Conservation (phyloP, 352 stramenopile species). For the Aphanomyces stellatus region DNA sequence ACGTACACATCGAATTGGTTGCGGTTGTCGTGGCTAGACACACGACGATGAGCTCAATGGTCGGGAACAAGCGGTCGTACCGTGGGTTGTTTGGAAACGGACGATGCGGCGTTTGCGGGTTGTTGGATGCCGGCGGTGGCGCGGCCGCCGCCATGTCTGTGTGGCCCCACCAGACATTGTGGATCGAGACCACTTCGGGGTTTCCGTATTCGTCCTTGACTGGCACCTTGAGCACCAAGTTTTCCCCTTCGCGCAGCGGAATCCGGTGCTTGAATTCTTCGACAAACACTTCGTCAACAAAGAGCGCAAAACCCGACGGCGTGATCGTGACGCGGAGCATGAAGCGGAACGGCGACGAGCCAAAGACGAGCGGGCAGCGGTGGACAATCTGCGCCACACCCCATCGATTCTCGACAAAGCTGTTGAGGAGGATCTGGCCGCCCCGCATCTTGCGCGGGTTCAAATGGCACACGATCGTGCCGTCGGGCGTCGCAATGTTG, state of each 20-base stretch:
- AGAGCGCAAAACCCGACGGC: conserved; percentile 61
- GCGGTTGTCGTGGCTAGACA: conserved; percentile 36
- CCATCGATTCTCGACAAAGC: conserved; percentile 73
- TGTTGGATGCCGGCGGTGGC: not conserved
- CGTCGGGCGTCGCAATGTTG: conserved; percentile 65
- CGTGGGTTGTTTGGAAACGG: conserved; percentile 19
- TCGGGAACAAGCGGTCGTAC: too few species aligned
- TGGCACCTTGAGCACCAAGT: conserved; percentile 64
- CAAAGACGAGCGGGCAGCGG: conserved; percentile 60
- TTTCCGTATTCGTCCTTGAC: conserved; percentile 68
- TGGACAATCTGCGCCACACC: conserved; percentile 54
- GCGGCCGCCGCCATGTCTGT: conserved; percentile 34
- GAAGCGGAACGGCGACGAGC: conserved; percentile 39
- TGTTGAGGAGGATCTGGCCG: conserved; percentile 70
- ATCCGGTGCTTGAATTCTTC: conserved; percentile 79
- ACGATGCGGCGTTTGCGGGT: not conserved
- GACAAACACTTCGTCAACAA: conserved; percentile 73
- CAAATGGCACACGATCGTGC: conserved; percentile 75
- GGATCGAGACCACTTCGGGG: conserved; percentile 57
- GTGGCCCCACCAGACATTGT: conserved; percentile 81
- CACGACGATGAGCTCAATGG: too few species aligned
- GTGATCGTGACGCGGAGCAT: conserved; percentile 66
- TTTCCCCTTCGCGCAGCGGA: conserved; percentile 73
- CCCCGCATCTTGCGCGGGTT: conserved; percentile 54
- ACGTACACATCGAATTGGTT: conserved; percentile 65